These are phyloP conservation scores for Pilatotrama ljubarskyi DNA, from an alignment of 768 basidiomycete genomes.

Conservation along the genomic window DNA sequence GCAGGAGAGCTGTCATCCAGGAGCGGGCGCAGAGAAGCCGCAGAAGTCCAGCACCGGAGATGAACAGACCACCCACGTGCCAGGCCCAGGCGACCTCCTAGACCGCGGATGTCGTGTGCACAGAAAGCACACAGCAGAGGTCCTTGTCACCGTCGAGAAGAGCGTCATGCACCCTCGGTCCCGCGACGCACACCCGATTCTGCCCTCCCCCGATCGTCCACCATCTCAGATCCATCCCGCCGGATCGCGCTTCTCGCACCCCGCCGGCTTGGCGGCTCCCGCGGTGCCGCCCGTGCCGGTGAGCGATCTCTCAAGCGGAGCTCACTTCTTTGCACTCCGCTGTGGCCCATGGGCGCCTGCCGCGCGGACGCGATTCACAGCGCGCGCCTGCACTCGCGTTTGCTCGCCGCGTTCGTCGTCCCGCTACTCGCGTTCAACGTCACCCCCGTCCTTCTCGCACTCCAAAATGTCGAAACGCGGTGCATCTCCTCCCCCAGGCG, in stretches of 20 bases:
- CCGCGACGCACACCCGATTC: too few relatives aligned
- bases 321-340: neutral
- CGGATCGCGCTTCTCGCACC: too few relatives aligned
- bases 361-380: neutral
- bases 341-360: neutral
- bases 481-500: slow-evolving; percentile 54
- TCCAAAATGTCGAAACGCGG: slow-evolving; percentile 69
- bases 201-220: neutral
- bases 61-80: neutral
- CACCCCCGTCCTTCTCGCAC: neutral
- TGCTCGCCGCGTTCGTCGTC: slow-evolving; percentile 4
- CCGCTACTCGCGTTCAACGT: slow-evolving; percentile 2
- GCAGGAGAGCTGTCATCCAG: neutral
- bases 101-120: too few relatives aligned
- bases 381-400: slow-evolving; percentile 6
- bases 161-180: neutral
- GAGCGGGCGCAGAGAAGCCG: neutral
- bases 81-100: too few relatives aligned
- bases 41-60: neutral
- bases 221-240: neutral
- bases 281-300: neutral
- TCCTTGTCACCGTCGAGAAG: neutral
- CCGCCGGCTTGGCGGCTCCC: neutral
- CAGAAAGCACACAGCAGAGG: neutral
- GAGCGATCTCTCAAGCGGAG: neutral